Evolutionary conservation across 768 basidiomycete genomes (phyloP).

Genomic region (Hirschioporus abietinus): DNA sequence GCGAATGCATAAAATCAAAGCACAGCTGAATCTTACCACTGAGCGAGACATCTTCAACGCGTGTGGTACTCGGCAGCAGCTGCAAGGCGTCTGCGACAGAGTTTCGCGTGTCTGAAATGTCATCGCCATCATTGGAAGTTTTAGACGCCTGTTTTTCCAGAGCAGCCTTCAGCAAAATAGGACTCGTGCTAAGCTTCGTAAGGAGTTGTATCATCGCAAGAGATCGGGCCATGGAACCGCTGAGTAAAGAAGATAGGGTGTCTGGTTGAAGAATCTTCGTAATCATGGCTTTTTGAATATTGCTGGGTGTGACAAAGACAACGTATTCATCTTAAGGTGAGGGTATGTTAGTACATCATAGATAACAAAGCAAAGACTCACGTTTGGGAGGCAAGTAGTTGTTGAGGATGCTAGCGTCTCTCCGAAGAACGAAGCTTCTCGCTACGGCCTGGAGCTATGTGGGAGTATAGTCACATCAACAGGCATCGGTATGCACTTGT

Average conservation of each 20-base stretch:
- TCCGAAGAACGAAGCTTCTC: slow-evolving; percentile 84
- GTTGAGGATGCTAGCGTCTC: slow-evolving; percentile 77
- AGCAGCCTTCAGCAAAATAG: slow-evolving; percentile 78
- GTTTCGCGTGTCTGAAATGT: slow-evolving; percentile 37
- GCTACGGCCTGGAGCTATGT: slow-evolving; percentile 64
- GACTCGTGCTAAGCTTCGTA: slow-evolving; percentile 91
- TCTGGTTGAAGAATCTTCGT: slow-evolving; percentile 67
- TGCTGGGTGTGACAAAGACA: slow-evolving; percentile 89
- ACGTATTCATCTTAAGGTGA: slow-evolving; percentile 83
- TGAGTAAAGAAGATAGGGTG: slow-evolving; percentile 61
- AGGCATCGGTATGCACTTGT: background rate
- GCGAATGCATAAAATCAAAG: background rate
- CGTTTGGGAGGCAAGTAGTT: slow-evolving; percentile 90
- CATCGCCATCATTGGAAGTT: slow-evolving; percentile 21
- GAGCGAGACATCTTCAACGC: slow-evolving; percentile 65
- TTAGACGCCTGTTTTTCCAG: slow-evolving; percentile 54
- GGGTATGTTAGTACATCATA: background rate
- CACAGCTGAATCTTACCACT: slow-evolving; percentile 55
- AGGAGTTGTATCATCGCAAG: slow-evolving; percentile 75
- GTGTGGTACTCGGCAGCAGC: slow-evolving; percentile 53
- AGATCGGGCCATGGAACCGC: slow-evolving; percentile 69
- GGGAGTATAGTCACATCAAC: background rate
- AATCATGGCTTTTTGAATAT: slow-evolving; percentile 79
- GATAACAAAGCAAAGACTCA: slow-evolving; percentile 30
- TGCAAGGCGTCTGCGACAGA: slow-evolving; percentile 55